Percentiles rank a stretch among this genome's conserved stretches.
phyloP scores from a whole-genome alignment of 2,329 filamentous ascomycete genomes.

The Aspergillus melleus region DNA sequence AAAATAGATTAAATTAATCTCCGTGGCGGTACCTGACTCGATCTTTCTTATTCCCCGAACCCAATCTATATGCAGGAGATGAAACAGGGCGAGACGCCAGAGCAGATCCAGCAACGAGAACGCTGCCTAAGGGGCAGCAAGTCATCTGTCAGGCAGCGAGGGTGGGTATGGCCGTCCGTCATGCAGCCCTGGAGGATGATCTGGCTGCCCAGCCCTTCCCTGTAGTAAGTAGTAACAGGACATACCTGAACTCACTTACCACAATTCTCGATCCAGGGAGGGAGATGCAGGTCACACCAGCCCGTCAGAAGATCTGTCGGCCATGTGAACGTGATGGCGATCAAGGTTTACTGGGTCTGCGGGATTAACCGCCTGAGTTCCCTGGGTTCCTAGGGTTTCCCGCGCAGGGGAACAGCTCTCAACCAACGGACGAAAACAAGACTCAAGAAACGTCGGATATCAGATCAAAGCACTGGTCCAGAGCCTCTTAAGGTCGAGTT shows the following conservation, averaged over 20 bases:
- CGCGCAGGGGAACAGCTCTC: background rate
- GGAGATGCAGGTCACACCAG: background rate
- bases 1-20: background rate
- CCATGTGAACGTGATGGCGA: background rate
- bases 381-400: slow-evolving; percentile 4
- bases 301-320: background rate
- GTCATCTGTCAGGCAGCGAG: background rate
- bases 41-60: background rate
- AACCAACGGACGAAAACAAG: background rate
- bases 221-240: no score
- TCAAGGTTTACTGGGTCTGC: slow-evolving; percentile 10
- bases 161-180: background rate
- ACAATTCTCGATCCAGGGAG: no score
- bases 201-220: background rate
- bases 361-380: slow-evolving; percentile 17
- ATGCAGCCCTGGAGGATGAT: background rate
- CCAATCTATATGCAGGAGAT: background rate
- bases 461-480: background rate
- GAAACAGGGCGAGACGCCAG: background rate
- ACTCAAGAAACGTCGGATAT: no score
- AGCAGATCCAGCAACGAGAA: no score
- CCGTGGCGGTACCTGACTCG: background rate
- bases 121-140: background rate
- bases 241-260: no score
- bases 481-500: background rate